A percentile compares a stretch with the other conserved stretches of the same genome.
phyloP scores from a whole-genome alignment of 2,329 filamentous ascomycete species.

The Cordyceps farinosa region DNA sequence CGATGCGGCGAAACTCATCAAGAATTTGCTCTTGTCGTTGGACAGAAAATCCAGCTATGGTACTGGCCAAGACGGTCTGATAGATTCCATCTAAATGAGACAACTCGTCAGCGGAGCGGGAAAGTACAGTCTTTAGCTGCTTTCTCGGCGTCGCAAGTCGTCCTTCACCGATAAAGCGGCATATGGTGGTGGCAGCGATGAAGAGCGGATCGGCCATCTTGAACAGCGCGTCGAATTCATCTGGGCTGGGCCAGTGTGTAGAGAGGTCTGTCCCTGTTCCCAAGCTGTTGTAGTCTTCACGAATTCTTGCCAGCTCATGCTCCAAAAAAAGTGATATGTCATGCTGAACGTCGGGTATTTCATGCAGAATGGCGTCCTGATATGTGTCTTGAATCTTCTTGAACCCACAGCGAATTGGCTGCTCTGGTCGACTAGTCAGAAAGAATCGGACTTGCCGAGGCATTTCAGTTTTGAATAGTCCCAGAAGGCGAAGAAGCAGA shows the following conservation, averaged over 20 bases:
- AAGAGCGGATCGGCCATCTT: conserved; percentile 21
- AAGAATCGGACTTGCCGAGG: conserved; percentile 33
- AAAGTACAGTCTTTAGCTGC: conserved; percentile 25
- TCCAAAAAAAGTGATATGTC: conserved; percentile 37
- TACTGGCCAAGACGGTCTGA: conserved; percentile 19
- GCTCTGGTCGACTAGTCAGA: conserved; percentile 41
- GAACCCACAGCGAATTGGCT: conserved; percentile 37
- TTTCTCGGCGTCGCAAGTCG: conserved; percentile 21
- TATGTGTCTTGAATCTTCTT: conserved; percentile 25
- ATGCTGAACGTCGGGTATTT: conserved; percentile 32
- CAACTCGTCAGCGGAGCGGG: conserved; percentile 1
- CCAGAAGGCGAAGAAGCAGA: conserved; percentile 9
- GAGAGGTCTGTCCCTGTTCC: conserved; percentile 18
- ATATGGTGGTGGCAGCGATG: conserved; percentile 22
- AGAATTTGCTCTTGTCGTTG: background rate
- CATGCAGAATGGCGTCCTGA: conserved; percentile 34
- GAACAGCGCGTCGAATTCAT: background rate
- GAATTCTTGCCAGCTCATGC: conserved; percentile 30
- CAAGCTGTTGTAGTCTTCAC: conserved; percentile 23
- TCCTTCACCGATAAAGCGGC: conserved; percentile 23
- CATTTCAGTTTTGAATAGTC: conserved; percentile 16
- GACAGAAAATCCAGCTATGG: no score
- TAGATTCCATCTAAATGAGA: conserved; percentile 22
- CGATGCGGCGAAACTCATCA: background rate
- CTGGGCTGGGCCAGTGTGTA: conserved; percentile 29